These are phyloP conservation scores for Starmerella potacharoeniae DNA, from an alignment of 805 yeast species.

Conservation along the genomic window DNA sequence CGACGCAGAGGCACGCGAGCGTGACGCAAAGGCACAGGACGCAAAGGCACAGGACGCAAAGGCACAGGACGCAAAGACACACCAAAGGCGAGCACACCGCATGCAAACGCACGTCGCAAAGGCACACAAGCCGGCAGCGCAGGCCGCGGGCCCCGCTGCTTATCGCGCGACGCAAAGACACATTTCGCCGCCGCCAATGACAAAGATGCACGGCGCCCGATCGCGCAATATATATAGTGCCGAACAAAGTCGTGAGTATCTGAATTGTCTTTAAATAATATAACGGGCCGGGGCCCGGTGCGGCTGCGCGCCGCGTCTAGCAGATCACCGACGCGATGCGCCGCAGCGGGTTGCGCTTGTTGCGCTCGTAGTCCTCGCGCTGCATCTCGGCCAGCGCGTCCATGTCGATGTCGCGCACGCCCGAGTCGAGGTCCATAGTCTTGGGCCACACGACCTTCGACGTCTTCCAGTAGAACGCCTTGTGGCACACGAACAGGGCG, in stretches of 20 bases:
- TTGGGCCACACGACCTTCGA: constrained; percentile 34
- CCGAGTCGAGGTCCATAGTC: constrained; percentile 50
- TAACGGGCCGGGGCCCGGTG: not conserved
- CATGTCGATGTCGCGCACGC: constrained; percentile 47
- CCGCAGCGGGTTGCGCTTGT: constrained; percentile 26
- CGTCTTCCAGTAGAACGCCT: constrained; percentile 25
- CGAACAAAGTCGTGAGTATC: not conserved
- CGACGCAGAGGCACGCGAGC: too few species aligned
- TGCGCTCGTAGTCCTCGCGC: constrained; percentile 40
- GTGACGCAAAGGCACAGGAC: not conserved
- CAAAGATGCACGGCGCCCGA: not conserved
- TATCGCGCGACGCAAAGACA: constrained; percentile 1
- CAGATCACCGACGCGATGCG: constrained; percentile 12
- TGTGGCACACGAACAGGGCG: constrained; percentile 19
- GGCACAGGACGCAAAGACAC: not conserved
- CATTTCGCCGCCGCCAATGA: not conserved
- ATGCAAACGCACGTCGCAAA: too few species aligned
- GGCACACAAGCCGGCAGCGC: not conserved
- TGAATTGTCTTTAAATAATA: not conserved
- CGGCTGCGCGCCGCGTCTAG: not conserved
- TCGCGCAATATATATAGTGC: not conserved
- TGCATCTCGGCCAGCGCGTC: constrained; percentile 43
- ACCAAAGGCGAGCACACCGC: too few species aligned
- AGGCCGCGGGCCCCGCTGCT: too few species aligned
- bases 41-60: not conserved